Evolutionary conservation across 257 asterid genomes (phyloP).

Genomic region (Nicotiana sylvestris): DNA sequence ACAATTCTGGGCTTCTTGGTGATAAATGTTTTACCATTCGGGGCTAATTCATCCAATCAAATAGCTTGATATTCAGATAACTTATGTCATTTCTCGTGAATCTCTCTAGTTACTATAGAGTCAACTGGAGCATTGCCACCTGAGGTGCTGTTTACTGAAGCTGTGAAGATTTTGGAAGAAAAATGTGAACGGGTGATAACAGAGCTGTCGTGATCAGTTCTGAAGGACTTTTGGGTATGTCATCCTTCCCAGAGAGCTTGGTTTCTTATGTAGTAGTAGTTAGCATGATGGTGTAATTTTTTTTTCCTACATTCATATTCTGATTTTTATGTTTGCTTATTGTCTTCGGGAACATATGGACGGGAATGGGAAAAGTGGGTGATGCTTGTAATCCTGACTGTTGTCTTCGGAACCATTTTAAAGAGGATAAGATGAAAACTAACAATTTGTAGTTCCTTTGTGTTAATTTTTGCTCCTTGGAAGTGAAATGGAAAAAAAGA

Average conservation of each 20-base stretch:
- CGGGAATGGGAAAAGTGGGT: not conserved
- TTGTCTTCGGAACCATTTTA: not conserved
- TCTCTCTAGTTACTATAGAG: conserved; percentile 66
- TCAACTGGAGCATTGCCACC: conserved; percentile 93
- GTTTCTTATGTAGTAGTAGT: not conserved
- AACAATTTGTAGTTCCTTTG: not conserved
- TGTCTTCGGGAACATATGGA: not conserved
- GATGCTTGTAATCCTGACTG: not conserved
- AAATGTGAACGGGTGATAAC: conserved; percentile 76
- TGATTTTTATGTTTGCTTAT: not conserved
- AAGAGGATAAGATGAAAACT: not conserved
- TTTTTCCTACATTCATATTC: not conserved
- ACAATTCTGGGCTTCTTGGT: not conserved
- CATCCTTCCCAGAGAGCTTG: not conserved
- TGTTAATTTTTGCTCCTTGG: not conserved
- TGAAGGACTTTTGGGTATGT: not conserved
- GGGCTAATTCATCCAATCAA: not conserved
- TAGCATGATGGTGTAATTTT: not conserved
- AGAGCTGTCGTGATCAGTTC: conserved; percentile 49
- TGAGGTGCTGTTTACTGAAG: conserved; percentile 79
- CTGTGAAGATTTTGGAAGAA: conserved; percentile 83
- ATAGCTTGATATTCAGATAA: not conserved
- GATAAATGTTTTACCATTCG: not conserved
- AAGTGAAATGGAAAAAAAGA: not conserved
- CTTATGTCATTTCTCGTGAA: not conserved